A percentile compares a stretch with the other conserved stretches of the same genome.
phyloP scores from a whole-genome alignment of 2,329 filamentous ascomycete species.

The Aureobasidium sp. region DNA sequence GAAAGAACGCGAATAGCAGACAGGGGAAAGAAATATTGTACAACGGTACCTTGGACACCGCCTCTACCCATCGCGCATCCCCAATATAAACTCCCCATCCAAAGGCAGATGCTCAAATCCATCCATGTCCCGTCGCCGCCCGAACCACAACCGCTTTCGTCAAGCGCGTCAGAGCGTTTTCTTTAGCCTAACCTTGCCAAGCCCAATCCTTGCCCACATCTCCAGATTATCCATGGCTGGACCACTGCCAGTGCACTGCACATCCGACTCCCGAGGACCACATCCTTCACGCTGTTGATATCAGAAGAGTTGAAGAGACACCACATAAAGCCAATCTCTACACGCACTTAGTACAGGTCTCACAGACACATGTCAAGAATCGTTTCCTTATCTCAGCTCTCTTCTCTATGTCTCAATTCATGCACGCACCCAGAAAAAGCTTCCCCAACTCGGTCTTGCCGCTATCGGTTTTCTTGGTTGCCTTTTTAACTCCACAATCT shows the following conservation, averaged over 20 bases:
- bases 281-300: background rate
- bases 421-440: background rate
- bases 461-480: background rate
- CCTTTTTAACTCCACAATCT: background rate
- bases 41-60: constrained; percentile 1
- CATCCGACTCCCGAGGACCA: background rate
- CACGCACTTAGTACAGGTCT: background rate
- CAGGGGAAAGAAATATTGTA: background rate
- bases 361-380: background rate
- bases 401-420: background rate
- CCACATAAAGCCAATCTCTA: background rate
- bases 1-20: background rate
- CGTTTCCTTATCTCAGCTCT: background rate
- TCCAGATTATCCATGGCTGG: background rate
- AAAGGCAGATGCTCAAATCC: background rate
- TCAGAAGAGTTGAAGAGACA: background rate
- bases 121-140: constrained; percentile 4
- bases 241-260: background rate
- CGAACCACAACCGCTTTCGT: background rate
- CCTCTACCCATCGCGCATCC: background rate
- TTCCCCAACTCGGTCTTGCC: background rate
- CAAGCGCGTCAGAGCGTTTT: background rate
- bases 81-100: background rate
- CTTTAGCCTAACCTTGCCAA: background rate
- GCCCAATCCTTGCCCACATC: background rate